Percentiles rank a stretch among this genome's conserved stretches.
phyloP scores from a whole-genome alignment of 2,329 filamentous ascomycete genomes.

The Fusarium penzigii region DNA sequence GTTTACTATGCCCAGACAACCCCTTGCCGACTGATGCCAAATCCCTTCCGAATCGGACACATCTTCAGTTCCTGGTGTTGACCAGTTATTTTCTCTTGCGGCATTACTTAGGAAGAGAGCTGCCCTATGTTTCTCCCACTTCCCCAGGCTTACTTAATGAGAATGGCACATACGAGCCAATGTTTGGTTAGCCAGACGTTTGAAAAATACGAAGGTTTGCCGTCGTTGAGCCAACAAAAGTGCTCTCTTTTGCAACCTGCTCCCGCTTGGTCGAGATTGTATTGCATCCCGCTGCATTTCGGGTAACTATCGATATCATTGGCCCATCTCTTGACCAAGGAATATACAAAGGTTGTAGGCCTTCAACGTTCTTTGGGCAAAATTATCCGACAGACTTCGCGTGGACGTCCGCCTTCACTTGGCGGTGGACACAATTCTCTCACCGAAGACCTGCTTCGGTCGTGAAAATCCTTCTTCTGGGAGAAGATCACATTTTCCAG shows the following conservation, averaged over 20 bases:
- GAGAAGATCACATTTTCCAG: not conserved
- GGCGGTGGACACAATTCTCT: not conserved
- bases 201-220: slow-evolving; percentile 26
- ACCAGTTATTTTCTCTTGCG: not conserved
- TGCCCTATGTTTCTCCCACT: slow-evolving; percentile 17
- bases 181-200: slow-evolving; percentile 14
- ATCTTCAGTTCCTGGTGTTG: not conserved
- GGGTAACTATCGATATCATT: slow-evolving; percentile 33
- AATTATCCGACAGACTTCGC: slow-evolving; percentile 1
- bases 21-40: not conserved
- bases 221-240: slow-evolving; percentile 11
- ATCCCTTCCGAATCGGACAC: not conserved
- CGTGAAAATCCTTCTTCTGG: not conserved
- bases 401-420: not conserved
- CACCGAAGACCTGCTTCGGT: not conserved
- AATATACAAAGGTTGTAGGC: slow-evolving; percentile 19
- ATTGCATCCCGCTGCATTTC: slow-evolving; percentile 26
- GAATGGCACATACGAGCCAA: not conserved
- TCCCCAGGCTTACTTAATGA: not conserved
- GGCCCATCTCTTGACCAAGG: slow-evolving; percentile 22
- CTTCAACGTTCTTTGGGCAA: slow-evolving; percentile 2
- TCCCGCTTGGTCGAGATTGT: slow-evolving; percentile 15
- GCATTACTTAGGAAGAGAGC: not conserved
- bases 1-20: not conserved
- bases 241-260: slow-evolving; percentile 16